Percentiles rank a stretch among this genome's conserved stretches.
These are phyloP conservation scores for Aegilops longissima DNA, from an alignment of 176 grass and related monocot genomes.

Conservation along the genomic window DNA sequence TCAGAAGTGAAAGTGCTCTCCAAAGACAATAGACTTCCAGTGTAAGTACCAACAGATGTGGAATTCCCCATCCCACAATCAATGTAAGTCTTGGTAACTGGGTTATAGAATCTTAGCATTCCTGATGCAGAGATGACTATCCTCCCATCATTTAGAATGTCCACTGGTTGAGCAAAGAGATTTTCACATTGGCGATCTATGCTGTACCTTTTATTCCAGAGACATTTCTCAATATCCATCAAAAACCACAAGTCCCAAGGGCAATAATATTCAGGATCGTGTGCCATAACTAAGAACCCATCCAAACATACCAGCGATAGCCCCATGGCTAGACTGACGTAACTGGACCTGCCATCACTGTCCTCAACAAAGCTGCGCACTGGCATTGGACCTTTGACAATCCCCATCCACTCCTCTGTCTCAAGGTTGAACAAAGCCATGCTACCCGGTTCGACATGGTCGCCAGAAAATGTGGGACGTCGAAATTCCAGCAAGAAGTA, in stretches of 20 bases:
- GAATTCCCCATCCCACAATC: neutral
- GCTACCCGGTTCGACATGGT: neutral
- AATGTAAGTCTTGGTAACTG: neutral
- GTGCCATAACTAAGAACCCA: neutral
- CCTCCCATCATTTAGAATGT: neutral
- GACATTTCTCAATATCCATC: neutral
- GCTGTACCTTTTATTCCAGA: neutral
- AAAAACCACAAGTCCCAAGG: neutral
- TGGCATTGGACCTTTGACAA: neutral
- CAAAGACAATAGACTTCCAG: neutral
- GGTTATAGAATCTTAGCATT: neutral
- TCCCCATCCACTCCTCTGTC: neutral
- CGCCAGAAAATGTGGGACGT: neutral
- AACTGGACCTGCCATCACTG: neutral
- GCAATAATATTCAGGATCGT: neutral
- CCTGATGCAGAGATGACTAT: neutral
- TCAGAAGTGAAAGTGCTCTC: neutral
- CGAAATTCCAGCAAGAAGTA: neutral
- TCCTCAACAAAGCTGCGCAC: neutral
- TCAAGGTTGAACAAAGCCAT: neutral
- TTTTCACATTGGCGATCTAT: neutral
- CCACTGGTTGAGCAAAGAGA: neutral
- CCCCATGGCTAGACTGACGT: neutral
- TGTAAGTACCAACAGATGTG: neutral
- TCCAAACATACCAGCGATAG: neutral